phyloP scores from a whole-genome alignment of 441 rosid genomes.

The Erodium trifolium region DNA sequence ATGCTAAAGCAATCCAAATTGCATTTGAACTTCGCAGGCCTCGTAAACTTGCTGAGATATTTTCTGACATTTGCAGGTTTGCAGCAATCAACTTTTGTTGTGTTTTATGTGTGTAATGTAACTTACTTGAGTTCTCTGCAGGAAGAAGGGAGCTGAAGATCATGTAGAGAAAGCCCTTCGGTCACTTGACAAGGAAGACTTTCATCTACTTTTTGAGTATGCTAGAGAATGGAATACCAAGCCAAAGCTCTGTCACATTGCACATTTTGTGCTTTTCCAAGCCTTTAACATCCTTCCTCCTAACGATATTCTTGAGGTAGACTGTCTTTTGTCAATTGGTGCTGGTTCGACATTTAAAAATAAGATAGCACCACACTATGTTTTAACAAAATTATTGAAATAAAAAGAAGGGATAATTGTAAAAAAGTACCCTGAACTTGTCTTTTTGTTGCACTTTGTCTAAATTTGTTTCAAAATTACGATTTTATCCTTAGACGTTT shows the following conservation, averaged over 20 bases:
- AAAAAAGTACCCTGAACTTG: no score
- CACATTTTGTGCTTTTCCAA: conserved; percentile 67
- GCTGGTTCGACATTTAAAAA: neutral
- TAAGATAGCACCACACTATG: neutral
- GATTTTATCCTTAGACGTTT: no score
- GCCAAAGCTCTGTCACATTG: conserved; percentile 83
- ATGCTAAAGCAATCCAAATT: conserved; percentile 64
- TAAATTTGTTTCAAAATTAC: no score
- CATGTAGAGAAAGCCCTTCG: conserved; percentile 56
- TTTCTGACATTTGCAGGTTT: conserved; percentile 64
- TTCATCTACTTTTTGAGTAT: conserved; percentile 62
- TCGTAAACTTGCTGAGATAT: conserved; percentile 66
- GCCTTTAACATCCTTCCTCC: conserved; percentile 70
- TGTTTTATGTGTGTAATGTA: conserved; percentile 6
- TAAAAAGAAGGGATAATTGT: neutral
- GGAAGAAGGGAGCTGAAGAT: conserved; percentile 46
- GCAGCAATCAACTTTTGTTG: conserved; percentile 12
- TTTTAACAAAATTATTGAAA: neutral
- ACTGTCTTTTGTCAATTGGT: neutral
- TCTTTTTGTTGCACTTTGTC: no score
- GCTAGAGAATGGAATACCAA: conserved; percentile 91
- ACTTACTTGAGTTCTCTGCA: conserved; percentile 25
- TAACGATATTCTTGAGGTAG: conserved; percentile 69
- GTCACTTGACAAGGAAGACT: conserved; percentile 64
- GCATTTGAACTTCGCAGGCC: conserved; percentile 84